Percentiles rank a stretch among this genome's conserved stretches.
phyloP scores from a whole-genome alignment of 805 yeast genomes.

The Diddensiella caesifluorescens region DNA sequence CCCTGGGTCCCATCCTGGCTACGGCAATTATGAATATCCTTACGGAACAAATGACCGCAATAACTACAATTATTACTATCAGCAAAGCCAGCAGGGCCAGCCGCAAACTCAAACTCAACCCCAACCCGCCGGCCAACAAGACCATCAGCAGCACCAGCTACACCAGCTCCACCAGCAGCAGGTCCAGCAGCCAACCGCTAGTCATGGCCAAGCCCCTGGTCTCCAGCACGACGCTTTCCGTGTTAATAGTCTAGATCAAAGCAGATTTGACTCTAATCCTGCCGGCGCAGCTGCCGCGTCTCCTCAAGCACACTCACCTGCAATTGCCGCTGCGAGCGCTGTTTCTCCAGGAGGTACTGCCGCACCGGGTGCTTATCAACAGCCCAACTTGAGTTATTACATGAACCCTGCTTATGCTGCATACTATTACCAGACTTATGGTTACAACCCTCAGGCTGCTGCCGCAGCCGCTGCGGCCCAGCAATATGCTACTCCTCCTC shows the following conservation, averaged over 20 bases:
- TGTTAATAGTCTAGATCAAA: constrained; percentile 21
- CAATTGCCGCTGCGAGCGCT: constrained; percentile 21
- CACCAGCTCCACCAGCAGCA: constrained; percentile 26
- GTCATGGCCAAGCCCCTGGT: constrained; percentile 30
- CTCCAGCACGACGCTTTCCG: constrained; percentile 24
- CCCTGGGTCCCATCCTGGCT: constrained; percentile 23
- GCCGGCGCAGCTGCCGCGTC: constrained; percentile 13
- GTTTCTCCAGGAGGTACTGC: constrained; percentile 17
- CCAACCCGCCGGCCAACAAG: constrained; percentile 9
- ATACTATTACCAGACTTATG: constrained; percentile 26
- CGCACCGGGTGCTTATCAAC: constrained; percentile 17
- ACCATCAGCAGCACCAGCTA: constrained; percentile 12
- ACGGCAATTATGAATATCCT: constrained; percentile 16
- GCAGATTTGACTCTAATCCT: constrained; percentile 9
- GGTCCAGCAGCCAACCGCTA: constrained; percentile 18
- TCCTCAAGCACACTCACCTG: constrained; percentile 20
- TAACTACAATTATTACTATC: constrained; percentile 19
- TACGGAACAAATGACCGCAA: constrained; percentile 20
- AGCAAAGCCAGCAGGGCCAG: constrained; percentile 20
- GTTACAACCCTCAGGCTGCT: constrained; percentile 24
- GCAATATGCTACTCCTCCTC: constrained; percentile 21
- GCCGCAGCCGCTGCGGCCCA: constrained; percentile 22
- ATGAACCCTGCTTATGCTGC: constrained; percentile 26
- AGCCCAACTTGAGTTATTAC: constrained; percentile 23
- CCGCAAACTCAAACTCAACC: constrained; percentile 10